Evolutionary conservation across 1,284 basidiomycete genomes (phyloP).

Genomic region (Phellinidium pouzarii): DNA sequence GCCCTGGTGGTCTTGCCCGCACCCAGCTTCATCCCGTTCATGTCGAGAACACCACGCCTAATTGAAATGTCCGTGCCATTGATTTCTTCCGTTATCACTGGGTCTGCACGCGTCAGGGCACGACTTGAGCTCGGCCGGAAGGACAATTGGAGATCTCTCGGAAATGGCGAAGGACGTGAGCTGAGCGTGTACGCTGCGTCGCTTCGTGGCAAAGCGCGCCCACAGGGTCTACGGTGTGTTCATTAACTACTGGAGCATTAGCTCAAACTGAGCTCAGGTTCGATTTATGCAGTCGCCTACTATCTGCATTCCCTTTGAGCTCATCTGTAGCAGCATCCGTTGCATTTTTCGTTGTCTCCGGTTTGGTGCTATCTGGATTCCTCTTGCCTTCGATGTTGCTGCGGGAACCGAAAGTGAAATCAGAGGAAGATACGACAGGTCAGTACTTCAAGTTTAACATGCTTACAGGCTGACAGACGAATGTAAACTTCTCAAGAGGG

Average conservation of each 20-base stretch:
- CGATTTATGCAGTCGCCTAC: conserved; percentile 45
- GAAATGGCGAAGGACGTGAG: conserved; percentile 61
- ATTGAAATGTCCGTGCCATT: conserved; percentile 48
- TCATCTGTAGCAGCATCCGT: conserved; percentile 39
- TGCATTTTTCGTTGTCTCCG: conserved; percentile 37
- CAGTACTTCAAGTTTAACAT: not conserved
- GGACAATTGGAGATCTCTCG: conserved; percentile 63
- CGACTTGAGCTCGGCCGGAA: conserved; percentile 57
- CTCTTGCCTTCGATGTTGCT: conserved; percentile 11
- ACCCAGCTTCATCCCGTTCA: conserved; percentile 30
- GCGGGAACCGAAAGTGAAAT: not conserved
- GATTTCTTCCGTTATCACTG: conserved; percentile 43
- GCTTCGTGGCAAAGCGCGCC: conserved; percentile 52
- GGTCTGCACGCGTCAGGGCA: conserved; percentile 43
- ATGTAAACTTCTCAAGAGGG: not conserved
- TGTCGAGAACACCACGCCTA: conserved; percentile 33
- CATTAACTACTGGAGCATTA: not conserved
- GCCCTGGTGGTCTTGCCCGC: conserved; percentile 47
- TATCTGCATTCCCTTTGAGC: conserved; percentile 62
- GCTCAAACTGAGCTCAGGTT: conserved; percentile 12
- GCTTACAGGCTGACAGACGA: too few relatives aligned
- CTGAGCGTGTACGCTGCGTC: conserved; percentile 55
- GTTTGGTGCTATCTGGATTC: conserved; percentile 26
- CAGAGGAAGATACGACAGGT: conserved; percentile 1
- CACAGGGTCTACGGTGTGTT: conserved; percentile 59